phyloP scores from a whole-genome alignment of 495 filamentous ascomycete genomes.

The Penicillium pulvis region DNA sequence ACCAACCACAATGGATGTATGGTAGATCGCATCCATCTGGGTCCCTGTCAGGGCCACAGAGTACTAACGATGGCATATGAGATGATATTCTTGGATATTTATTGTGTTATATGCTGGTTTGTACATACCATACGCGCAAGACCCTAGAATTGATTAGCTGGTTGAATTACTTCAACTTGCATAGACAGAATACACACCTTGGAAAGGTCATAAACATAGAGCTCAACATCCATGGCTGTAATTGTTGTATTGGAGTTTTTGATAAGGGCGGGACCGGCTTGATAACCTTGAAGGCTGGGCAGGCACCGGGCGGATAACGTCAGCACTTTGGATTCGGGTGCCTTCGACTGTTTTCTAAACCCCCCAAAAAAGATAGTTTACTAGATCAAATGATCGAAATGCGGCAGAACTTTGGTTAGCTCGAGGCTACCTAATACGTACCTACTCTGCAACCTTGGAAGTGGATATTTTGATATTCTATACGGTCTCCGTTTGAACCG shows the following conservation, averaged over 20 bases:
- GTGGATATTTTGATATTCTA: background rate
- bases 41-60: constrained; percentile 58
- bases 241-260: background rate
- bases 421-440: background rate
- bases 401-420: background rate
- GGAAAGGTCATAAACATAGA: constrained; percentile 95
- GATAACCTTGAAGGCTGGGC: constrained; percentile 15
- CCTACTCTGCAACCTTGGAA: background rate
- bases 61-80: constrained; percentile 43
- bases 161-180: background rate
- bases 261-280: constrained; percentile 9
- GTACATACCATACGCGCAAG: constrained; percentile 49
- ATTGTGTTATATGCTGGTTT: background rate
- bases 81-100: background rate
- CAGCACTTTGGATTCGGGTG: constrained; percentile 30
- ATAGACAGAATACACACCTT: constrained; percentile 46
- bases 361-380: no score
- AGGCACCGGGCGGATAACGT: constrained; percentile 43
- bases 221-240: constrained; percentile 74
- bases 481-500: background rate
- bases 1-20: constrained; percentile 82
- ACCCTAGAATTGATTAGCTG: constrained; percentile 36
- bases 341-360: constrained; percentile 22
- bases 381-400: background rate
- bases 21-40: constrained; percentile 87